Evolutionary conservation across 2,329 filamentous ascomycete genomes (phyloP).

Genomic region (Annulohypoxylon truncatum): DNA sequence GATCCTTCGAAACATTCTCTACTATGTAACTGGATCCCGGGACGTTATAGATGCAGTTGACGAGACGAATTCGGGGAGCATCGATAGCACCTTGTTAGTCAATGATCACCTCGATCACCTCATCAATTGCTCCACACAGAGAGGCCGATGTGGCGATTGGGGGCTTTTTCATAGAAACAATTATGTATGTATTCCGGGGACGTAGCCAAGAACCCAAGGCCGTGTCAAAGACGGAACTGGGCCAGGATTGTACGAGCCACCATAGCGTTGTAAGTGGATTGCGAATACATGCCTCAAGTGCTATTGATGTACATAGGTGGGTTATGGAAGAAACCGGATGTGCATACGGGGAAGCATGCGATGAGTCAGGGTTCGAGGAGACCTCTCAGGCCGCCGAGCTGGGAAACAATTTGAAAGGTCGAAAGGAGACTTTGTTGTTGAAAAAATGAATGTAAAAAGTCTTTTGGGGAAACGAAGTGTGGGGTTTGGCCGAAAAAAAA

Average conservation of each 20-base stretch:
- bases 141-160: conserved; percentile 35
- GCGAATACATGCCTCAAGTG: background rate
- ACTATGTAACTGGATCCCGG: conserved; percentile 30
- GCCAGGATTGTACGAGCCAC: conserved; percentile 22
- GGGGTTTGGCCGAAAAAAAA: conserved; percentile 26
- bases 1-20: conserved; percentile 11
- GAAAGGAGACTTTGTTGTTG: conserved; percentile 5
- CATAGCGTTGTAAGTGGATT: conserved; percentile 12
- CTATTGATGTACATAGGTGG: conserved; percentile 1
- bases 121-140: conserved; percentile 35
- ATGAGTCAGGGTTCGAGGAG: conserved; percentile 27
- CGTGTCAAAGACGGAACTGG: conserved; percentile 22
- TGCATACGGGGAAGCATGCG: conserved; percentile 24
- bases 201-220: conserved; percentile 31
- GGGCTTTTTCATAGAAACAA: conserved; percentile 16
- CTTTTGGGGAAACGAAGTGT: conserved; percentile 31
- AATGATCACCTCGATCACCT: conserved; percentile 41
- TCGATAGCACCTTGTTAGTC: conserved; percentile 41
- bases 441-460: conserved; percentile 18
- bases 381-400: background rate
- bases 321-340: conserved; percentile 18
- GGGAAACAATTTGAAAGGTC: background rate
- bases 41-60: conserved; percentile 28
- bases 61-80: conserved; percentile 29
- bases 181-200: conserved; percentile 8